Conservation (phyloP, 305 asterid species). For the Fraxinus platypoda region DNA sequence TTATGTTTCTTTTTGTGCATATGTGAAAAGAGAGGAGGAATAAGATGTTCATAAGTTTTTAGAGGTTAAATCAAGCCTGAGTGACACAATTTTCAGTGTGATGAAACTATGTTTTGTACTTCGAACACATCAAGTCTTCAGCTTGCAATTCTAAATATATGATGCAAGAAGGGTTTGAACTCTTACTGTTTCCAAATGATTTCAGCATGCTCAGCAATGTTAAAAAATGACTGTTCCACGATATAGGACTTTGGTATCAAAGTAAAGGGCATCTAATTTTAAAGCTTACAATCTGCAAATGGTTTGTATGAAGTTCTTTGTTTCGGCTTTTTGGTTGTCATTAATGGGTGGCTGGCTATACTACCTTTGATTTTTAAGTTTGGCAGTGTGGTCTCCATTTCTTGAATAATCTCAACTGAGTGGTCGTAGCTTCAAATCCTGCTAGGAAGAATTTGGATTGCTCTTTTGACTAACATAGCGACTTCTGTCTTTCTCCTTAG, state of each 20-base stretch:
- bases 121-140: background rate
- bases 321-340: background rate
- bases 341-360: background rate
- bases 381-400: background rate
- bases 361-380: background rate
- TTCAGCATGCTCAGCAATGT: background rate
- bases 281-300: background rate
- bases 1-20: slow-evolving; percentile 8
- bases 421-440: background rate
- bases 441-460: background rate
- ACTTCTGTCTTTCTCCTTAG: background rate
- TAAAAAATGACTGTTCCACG: background rate
- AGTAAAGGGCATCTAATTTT: background rate
- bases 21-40: background rate
- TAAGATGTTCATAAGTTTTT: background rate
- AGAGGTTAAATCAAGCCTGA: background rate
- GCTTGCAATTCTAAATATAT: background rate
- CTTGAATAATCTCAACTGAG: background rate
- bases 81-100: background rate
- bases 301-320: background rate
- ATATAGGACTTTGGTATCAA: background rate
- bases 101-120: background rate
- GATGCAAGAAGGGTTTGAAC: background rate
- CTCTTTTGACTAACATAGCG: background rate
- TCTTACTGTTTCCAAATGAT: background rate